Percentiles rank a stretch among this genome's conserved stretches.
phyloP scores from a whole-genome alignment of 2,329 filamentous ascomycete species.

The Trichoderma sp. region DNA sequence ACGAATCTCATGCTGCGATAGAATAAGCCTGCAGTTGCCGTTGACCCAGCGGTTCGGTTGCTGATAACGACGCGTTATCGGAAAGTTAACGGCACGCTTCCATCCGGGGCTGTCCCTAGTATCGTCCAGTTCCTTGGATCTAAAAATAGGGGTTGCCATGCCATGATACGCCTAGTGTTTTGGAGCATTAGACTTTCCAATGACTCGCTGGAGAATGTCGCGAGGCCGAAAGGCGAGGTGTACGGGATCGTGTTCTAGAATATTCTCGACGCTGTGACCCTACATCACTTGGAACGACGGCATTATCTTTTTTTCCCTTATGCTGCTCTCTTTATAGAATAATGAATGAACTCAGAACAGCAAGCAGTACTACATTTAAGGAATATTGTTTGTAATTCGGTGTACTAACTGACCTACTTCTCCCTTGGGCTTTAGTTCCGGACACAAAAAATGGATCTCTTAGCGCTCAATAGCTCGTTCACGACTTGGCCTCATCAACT shows the following conservation, averaged over 20 bases:
- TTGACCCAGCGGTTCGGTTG: background rate
- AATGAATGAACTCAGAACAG: background rate
- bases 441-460: background rate
- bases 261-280: background rate
- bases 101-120: background rate
- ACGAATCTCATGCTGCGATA: background rate
- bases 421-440: background rate
- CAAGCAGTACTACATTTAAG: background rate
- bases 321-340: background rate
- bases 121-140: background rate
- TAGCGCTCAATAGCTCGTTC: background rate
- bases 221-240: background rate
- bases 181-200: background rate
- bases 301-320: background rate
- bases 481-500: conserved; percentile 1
- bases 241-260: background rate
- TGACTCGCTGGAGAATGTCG: conserved; percentile 3
- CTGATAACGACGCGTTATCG: background rate
- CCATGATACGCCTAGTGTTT: conserved; percentile 19
- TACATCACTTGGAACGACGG: background rate
- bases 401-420: background rate
- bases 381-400: background rate
- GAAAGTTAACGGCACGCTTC: background rate
- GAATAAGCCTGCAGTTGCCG: background rate
- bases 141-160: conserved; percentile 7